Evolutionary conservation across 352 stramenopile species (phyloP), one percentile per base, ranked within the genome.

Genomic region (Globisporangium nunn): DNA sequence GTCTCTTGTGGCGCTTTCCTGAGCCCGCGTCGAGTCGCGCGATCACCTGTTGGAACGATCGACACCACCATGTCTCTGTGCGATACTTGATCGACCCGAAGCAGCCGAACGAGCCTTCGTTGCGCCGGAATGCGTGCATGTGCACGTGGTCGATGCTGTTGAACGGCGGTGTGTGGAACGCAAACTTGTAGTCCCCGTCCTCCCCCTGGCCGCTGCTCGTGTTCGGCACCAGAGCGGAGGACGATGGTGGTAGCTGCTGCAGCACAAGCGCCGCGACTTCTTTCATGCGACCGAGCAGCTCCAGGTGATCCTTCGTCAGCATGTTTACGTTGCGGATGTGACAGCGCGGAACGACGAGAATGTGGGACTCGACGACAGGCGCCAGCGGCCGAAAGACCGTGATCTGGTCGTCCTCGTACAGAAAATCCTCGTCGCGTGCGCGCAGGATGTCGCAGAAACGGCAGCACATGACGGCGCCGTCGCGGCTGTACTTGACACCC

Each of bases 71-170:
- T 31, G 85, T 93, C 53, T 85, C 77, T 1, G 82, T 94, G 50
- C 75, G 75, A 66, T 91, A 94, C 70, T 94, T 94, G 60, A 94
- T 88, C 12, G 75, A 71, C 12, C 80, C 78, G 7, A 91, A 66
- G 52, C 71, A 84, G 30, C 81, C 75, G 43, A 88, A 81, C 29
- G 74, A 67, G 45, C 81, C 62, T 15, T 78, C 72, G 56, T 71
- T 70, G 46, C 67, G 78, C 15, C 74, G 76, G 56, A 95, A 93
- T 17, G 81, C 82, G 66, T 95, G 85, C 82, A 95, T 93, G 74
- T 95, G 85, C 43, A 95, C 81, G 64, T 95, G 85, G 64, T 95
- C 85, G 62, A 95, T 95, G 63, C 80, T 91, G 72, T 95, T 95
- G 65, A 95, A 95, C 17, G 85, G 85, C 10, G 85, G 85, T 23